Conservation (phyloP, 2,329 filamentous ascomycete genomes). For the Verticillium nubilum region DNA sequence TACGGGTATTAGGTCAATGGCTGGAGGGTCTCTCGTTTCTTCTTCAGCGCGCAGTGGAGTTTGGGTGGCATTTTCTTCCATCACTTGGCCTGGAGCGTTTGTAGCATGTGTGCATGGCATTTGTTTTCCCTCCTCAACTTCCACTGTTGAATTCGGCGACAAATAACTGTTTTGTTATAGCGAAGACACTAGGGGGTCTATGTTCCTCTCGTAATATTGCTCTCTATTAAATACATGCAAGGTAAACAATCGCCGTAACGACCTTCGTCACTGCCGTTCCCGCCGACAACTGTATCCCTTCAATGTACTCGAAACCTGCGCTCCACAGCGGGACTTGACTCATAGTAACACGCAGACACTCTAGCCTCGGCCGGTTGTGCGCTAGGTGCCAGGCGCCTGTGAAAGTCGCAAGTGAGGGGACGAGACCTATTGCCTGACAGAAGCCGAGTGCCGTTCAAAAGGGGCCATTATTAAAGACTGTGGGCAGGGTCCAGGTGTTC, state of each 20-base stretch:
- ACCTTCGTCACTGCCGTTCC: not conserved
- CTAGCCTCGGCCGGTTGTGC: not conserved
- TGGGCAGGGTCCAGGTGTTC: no score
- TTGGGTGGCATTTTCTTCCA: conserved; percentile 1
- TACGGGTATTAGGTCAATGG: conserved; percentile 39
- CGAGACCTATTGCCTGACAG: not conserved
- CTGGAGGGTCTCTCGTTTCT: not conserved
- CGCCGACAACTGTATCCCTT: not conserved
- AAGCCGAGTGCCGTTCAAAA: not conserved
- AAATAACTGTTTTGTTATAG: not conserved
- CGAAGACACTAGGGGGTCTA: not conserved
- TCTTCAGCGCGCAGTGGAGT: not conserved
- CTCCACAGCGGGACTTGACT: not conserved
- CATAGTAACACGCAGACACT: not conserved
- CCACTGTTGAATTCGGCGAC: conserved; percentile 3
- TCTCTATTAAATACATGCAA: not conserved
- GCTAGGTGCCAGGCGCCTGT: not conserved
- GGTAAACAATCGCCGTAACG: not conserved
- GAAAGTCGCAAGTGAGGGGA: not conserved
- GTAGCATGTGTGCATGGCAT: not conserved
- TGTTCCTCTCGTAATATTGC: not conserved
- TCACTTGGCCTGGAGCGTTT: not conserved
- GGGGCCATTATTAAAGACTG: not conserved
- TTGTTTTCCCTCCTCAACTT: not conserved
- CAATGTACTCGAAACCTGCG: not conserved